A percentile compares a stretch with the other conserved stretches of the same genome.
Evolutionary conservation across 2,329 filamentous ascomycete species (phyloP).

Genomic region (Zymoseptoria crescenta): DNA sequence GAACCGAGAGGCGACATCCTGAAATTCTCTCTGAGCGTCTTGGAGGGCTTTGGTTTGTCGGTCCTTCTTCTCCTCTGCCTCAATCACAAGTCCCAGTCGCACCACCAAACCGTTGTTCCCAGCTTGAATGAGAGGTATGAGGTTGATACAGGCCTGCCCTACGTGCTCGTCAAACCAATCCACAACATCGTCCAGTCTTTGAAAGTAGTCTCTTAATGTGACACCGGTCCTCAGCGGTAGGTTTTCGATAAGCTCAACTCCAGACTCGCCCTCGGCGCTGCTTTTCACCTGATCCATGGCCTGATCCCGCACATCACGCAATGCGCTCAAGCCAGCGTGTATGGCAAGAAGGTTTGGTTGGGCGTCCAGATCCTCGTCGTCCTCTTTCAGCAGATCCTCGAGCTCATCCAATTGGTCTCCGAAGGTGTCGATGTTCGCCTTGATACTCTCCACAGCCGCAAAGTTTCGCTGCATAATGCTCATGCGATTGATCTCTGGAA

Average conservation of each 20-base stretch:
- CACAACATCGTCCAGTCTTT: conserved; percentile 74
- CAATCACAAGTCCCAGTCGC: conserved; percentile 81
- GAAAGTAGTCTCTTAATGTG: conserved; percentile 85
- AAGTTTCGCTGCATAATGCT: conserved; percentile 97
- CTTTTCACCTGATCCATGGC: conserved; percentile 88
- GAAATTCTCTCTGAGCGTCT: conserved; percentile 90
- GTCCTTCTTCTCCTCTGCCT: conserved; percentile 95
- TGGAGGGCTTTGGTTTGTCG: conserved; percentile 83
- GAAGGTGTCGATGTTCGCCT: conserved; percentile 80
- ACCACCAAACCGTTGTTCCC: conserved; percentile 88
- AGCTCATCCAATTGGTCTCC: conserved; percentile 67
- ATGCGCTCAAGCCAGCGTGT: conserved; percentile 84
- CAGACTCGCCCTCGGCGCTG: conserved; percentile 72
- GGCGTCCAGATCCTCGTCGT: conserved; percentile 77
- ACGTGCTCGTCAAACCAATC: conserved; percentile 96
- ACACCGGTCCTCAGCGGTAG: conserved; percentile 54
- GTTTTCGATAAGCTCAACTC: conserved; percentile 84
- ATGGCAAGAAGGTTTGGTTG: conserved; percentile 86
- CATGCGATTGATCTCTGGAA: conserved; percentile 82
- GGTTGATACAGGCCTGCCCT: conserved; percentile 76
- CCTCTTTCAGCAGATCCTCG: conserved; percentile 69
- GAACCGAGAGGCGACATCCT: conserved; percentile 86
- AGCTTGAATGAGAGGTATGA: conserved; percentile 77
- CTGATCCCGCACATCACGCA: conserved; percentile 91
- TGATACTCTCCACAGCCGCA: conserved; percentile 87